Evolutionary conservation across 2,329 filamentous ascomycete genomes (phyloP), one percentile per base, ranked within the genome.

Genomic region (Didymosphaeria variabile): DNA sequence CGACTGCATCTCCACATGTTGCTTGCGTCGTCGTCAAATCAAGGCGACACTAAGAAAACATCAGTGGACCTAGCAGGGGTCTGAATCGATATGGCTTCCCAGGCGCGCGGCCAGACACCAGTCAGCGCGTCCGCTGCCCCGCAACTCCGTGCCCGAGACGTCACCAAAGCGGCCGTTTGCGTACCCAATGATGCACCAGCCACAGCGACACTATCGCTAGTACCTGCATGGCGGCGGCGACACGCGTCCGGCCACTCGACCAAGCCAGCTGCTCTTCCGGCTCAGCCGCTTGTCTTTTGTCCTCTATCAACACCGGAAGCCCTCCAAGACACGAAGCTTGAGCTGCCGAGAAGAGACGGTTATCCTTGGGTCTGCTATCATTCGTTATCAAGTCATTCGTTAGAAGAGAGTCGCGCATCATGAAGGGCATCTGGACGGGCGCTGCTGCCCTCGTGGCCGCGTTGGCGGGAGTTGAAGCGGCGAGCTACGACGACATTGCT

Each of bases 401-500:
- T 54, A 44, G 38, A 21, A 44, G 32, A 49, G 26, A 15, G 15
- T 15, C 23, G 34, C 15, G 4, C 29, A 55, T 34, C 34, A 59
- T 62, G 52, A 57, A 52, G 55, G 42, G 47, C 32, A 19, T 45
- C 9, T 60, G 61, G 61, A 42, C 53, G 19, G 44, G 45, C n/a
- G 31, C 36, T 55, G 49, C 54, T 5, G 36, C 45, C 26, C 62
- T 65, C 34, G 66, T 64, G 29, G 66, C 69, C 31, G 62, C 63
- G n/a, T 55, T 70, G 55, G 50, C 59, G 46, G 61, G 63, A 47
- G 68, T 58, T 9, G 58, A 61, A 26, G 71, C 70, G 3, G 69
- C 71, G 45, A 77, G 74, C 57, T 77, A 71, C 62, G 69, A 75
- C 50, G 63, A 67, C 52, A 77, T 77, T 47, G 69, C 74, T 9